phyloP scores from a whole-genome alignment of 805 yeast genomes.

The Suhomyces tanzawaensis region DNA sequence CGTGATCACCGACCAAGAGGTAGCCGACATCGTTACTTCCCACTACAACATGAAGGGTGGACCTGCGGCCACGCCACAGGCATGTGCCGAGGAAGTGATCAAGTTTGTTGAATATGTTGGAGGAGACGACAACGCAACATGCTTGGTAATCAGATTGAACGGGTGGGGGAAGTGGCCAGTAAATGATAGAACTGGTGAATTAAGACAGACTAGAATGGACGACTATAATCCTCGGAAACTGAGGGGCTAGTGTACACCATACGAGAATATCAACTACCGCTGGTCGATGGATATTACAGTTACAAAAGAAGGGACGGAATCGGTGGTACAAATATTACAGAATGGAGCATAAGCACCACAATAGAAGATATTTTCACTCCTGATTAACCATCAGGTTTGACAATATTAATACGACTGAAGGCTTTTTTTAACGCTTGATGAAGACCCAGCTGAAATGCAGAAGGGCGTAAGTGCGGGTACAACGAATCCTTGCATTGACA shows the following conservation, averaged over 20 bases:
- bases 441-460: too few species aligned
- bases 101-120: conserved; percentile 82
- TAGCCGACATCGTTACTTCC: conserved; percentile 80
- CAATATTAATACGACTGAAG: too few species aligned
- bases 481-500: too few species aligned
- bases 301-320: too few species aligned
- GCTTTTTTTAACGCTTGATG: too few species aligned
- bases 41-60: conserved; percentile 64
- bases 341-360: too few species aligned
- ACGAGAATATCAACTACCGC: too few species aligned
- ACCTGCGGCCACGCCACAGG: conserved; percentile 74
- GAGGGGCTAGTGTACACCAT: conserved; percentile 8
- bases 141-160: conserved; percentile 69
- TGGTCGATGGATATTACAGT: too few species aligned
- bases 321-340: too few species aligned
- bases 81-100: conserved; percentile 81
- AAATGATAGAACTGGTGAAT: conserved; percentile 75
- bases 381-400: too few species aligned
- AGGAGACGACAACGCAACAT: conserved; percentile 95
- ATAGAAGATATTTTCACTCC: too few species aligned
- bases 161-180: conserved; percentile 97
- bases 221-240: conserved; percentile 37
- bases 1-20: conserved; percentile 81
- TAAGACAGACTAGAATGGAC: conserved; percentile 68
- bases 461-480: too few species aligned